Evolutionary conservation across 2,329 filamentous ascomycete species (phyloP), one percentile per base, ranked within the genome.

Genomic region (Tolypocladium inflatum): DNA sequence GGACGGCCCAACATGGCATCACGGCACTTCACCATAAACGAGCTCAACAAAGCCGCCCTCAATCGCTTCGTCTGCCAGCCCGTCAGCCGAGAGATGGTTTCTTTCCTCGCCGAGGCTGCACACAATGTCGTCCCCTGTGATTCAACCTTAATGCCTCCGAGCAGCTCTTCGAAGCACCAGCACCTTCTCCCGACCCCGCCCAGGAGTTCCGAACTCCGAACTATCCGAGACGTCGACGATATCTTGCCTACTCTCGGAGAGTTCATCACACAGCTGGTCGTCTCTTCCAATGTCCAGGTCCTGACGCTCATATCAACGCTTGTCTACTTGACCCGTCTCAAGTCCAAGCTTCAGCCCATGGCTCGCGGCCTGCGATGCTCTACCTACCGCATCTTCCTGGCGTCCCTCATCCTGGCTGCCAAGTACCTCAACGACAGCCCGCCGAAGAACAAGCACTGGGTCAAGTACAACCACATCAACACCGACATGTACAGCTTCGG

Each of bases 401-500:
- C 90, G 48, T 80, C 89, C 17, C 85, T 93, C 64, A 94, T 93
- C 70, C 80, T 88, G 51, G 86, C 94, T 2, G 93, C 94, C 66
- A 99, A 99, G 86, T 97, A 97, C 74, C 83, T 97, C 66, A 97
- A 99, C 74, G 94, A 97, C 80, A 96, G 91, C 61, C 97, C 91
- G 15, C 94, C 94, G 62, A 97, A 97, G 86, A 99, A 99, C 84
- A 97, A 97, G 85, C 93, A 99, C 81, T 99, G 94, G 94, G 92
- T 94, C 63, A 88, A 86, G 67, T 99, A 97, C 80, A 96, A 89
- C 60, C 78, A 87, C 67, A 87, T 96, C 65, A 88, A 80, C 72
- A 85, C 86, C 13, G 76, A 80, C 9, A 71, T 67, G 61, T 80
- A 78, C 70, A 84, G 80, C 68, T 99, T 97, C 69, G 90, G 92